Percentiles rank a stretch among this genome's conserved stretches.
Conservation (phyloP, 768 basidiomycete species). For the Lentinula guzmanii region DNA sequence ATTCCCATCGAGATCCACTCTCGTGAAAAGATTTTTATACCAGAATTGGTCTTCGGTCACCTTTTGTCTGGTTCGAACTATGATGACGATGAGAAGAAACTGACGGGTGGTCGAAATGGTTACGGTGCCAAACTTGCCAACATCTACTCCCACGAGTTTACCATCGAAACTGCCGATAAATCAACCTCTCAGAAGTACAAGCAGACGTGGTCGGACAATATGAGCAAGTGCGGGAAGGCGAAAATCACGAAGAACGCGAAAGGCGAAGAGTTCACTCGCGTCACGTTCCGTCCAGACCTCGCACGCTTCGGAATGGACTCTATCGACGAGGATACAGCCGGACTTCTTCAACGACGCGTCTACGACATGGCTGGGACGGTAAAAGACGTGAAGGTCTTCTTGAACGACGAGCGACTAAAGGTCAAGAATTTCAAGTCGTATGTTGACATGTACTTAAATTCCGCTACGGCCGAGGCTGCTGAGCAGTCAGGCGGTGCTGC, state of each 20-base stretch:
- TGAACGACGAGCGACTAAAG: conserved; percentile 89
- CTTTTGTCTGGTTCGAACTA: conserved; percentile 94
- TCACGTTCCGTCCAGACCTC: conserved; percentile 92
- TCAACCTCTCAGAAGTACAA: conserved; percentile 84
- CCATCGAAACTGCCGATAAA: conserved; percentile 92
- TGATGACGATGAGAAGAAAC: conserved; percentile 97
- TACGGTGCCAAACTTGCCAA: conserved; percentile 98
- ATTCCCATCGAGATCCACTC: conserved; percentile 97
- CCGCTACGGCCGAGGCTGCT: conserved; percentile 63
- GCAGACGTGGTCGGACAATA: conserved; percentile 92
- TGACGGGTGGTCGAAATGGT: conserved; percentile 97
- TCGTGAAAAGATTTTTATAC: conserved; percentile 91
- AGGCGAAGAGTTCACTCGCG: conserved; percentile 86
- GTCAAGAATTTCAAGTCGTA: conserved; percentile 97
- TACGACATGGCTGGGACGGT: conserved; percentile 97
- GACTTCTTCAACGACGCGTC: conserved; percentile 87
- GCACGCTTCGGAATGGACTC: conserved; percentile 84
- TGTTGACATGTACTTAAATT: conserved; percentile 86
- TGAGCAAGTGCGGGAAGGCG: conserved; percentile 79
- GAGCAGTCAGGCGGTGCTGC: conserved; percentile 77
- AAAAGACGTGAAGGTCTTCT: conserved; percentile 86
- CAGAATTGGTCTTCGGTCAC: conserved; percentile 95
- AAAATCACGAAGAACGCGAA: conserved; percentile 91
- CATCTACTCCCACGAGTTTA: conserved; percentile 96
- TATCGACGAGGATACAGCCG: conserved; percentile 88